Evolutionary conservation across 192 early-diverging fungal genomes (phyloP).

Genomic region (Obelidium mucronatum): DNA sequence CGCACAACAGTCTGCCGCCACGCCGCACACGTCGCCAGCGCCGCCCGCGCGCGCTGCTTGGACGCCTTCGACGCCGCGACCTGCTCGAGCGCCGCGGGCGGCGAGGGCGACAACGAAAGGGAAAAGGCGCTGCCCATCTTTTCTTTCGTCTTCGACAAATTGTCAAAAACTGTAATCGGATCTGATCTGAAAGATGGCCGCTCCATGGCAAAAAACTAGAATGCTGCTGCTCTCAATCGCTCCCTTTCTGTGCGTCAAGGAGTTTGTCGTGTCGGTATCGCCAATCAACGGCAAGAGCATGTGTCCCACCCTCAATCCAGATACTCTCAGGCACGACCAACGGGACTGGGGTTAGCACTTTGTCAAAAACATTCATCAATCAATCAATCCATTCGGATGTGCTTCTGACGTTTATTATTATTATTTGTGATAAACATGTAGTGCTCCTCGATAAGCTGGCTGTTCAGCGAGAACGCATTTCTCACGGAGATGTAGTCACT

Average conservation of each 20-base stretch:
- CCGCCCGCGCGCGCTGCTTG: neutral
- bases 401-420: too few relatives aligned
- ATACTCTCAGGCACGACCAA: conserved; percentile 25
- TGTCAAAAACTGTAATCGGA: neutral
- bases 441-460: conserved; percentile 37
- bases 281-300: conserved; percentile 35
- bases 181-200: neutral
- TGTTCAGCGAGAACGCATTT: neutral
- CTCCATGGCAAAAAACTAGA: neutral
- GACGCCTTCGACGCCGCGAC: conserved; percentile 2
- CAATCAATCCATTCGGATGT: too few relatives aligned
- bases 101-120: neutral
- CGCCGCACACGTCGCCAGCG: neutral
- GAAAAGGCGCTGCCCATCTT: neutral
- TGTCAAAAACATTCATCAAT: neutral
- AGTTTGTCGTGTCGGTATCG: conserved; percentile 26
- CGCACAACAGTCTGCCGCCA: conserved; percentile 13
- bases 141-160: neutral
- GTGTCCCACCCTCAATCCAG: conserved; percentile 38
- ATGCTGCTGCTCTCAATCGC: neutral
- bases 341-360: conserved; percentile 22
- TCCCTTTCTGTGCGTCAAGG: conserved; percentile 29
- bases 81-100: neutral
- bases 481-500: conserved; percentile 48
- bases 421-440: too few relatives aligned